Evolutionary conservation across 2,329 filamentous ascomycete genomes (phyloP).

Genomic region (Botrytis porri): DNA sequence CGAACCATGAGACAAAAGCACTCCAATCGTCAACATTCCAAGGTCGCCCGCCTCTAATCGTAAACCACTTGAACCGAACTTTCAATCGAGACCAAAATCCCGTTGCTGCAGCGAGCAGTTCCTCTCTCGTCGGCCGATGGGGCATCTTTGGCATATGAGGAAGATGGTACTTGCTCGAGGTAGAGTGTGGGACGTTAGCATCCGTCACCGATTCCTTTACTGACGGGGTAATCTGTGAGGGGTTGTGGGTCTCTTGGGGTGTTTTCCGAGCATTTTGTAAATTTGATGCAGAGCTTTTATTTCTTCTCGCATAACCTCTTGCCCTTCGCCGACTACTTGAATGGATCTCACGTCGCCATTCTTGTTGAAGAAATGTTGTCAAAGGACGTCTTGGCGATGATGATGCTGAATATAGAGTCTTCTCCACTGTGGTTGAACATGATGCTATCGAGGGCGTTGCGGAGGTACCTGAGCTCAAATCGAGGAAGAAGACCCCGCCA

Average conservation of each 20-base stretch:
- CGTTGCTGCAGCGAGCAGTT: conserved; percentile 84
- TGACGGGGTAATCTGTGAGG: conserved; percentile 23
- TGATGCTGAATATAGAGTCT: conserved; percentile 28
- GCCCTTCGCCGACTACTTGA: conserved; percentile 31
- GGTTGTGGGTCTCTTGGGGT: conserved; percentile 27
- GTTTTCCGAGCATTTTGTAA: conserved; percentile 26
- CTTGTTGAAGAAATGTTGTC: conserved; percentile 23
- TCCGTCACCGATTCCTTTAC: conserved; percentile 22
- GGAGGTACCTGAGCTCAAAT: conserved; percentile 42
- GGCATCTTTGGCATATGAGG: conserved; percentile 63
- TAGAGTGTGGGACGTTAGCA: conserved; percentile 27
- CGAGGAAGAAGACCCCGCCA: conserved; percentile 52
- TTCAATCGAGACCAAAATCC: conserved; percentile 89
- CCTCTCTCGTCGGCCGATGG: conserved; percentile 91
- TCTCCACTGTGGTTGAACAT: conserved; percentile 29
- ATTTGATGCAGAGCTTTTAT: conserved; percentile 37
- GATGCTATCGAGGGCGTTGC: conserved; percentile 36
- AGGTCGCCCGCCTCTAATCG: conserved; percentile 86
- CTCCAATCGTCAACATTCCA: conserved; percentile 97
- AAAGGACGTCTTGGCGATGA: conserved; percentile 22
- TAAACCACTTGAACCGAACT: conserved; percentile 96
- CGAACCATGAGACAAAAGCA: conserved; percentile 91
- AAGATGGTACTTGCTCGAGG: conserved; percentile 53
- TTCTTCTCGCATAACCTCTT: conserved; percentile 31
- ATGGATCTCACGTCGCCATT: conserved; percentile 37